Base-by-base conservation (phyloP, 179 eudicot species). In the Monotropa hypopitys region DNA sequence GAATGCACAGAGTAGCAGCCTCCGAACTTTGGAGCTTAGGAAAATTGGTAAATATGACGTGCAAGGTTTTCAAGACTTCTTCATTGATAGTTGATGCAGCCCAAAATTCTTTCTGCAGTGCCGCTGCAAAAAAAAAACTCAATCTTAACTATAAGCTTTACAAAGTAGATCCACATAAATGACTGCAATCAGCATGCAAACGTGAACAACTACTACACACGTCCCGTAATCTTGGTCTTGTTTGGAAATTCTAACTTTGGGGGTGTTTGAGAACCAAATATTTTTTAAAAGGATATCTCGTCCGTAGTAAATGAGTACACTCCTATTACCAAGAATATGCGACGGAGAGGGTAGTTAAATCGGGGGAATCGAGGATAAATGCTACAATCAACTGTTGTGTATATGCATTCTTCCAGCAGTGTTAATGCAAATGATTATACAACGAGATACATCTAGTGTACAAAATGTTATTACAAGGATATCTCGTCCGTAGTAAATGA, bases 1-100 rank as follows among this genome's bases (percentile, higher is more conserved):
- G 90, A 73, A 91, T 88, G 80, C 93, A 89, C 28, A 89, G 80
- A 7, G 96, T 91, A 65, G 93, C 87, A 47, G 93, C 93, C 81
- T 91, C 93, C 35, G 93, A 89, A 74, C 78, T 67, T 53, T 84
- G 91, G 76, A 91, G 88, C 82, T 88, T 89, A 21, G 84, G 87
- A 69, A 91, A 91, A 79, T 91, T 91, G 77, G 86, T 71, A 69
- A 91, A 88, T 81, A 91, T 85, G 61, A 89, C 86, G 74, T 83
- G 76, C 73, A 91, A 76, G 49, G 93, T 86, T 85, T 68, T 88
- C 84, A 91, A 76, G 42, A 88, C 86, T 84, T 91, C 93, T 83
- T 86, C 91, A 59, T 86, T 89, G 63, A 82, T 81, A 74, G 87
- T 83, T 53, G 88, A 83, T 53, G 89, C 76, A n/a, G 96, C 82